These are phyloP conservation scores for Fusarium sororula DNA, from an alignment of 2,329 filamentous ascomycete species.

Conservation along the genomic window DNA sequence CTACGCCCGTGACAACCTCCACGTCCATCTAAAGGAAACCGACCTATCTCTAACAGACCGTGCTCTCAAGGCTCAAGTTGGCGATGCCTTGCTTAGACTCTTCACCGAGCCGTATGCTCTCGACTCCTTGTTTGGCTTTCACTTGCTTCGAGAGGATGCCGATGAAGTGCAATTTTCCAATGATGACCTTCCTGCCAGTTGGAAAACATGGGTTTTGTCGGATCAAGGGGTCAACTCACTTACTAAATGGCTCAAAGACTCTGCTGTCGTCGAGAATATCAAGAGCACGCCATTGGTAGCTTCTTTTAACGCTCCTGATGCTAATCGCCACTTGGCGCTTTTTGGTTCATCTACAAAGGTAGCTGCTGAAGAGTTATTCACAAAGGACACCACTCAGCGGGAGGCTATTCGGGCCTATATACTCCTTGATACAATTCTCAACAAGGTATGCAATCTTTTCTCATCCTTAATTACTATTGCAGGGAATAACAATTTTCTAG, in stretches of 20 bases:
- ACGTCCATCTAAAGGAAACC: background rate
- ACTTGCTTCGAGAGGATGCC: background rate
- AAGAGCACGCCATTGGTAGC: background rate
- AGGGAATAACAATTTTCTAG: fast-evolving
- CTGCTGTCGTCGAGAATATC: background rate
- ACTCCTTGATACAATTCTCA: background rate
- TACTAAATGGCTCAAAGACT: background rate
- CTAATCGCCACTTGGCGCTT: background rate
- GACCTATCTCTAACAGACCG: background rate
- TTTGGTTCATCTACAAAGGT: background rate
- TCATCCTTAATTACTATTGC: fast-evolving
- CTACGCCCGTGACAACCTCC: background rate
- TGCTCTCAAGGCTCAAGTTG: background rate
- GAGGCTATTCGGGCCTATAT: background rate
- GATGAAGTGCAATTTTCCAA: background rate
- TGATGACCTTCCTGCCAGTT: background rate
- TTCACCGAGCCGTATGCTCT: background rate
- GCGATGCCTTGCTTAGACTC: background rate
- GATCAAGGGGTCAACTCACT: background rate
- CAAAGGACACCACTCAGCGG: background rate
- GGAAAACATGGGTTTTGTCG: background rate
- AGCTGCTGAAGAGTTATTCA: background rate
- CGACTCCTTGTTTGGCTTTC: background rate
- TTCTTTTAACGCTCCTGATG: background rate
- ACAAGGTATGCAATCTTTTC: background rate